Base-by-base conservation (phyloP, 768 basidiomycete species). In the Strobilomyces echinocephalus region DNA sequence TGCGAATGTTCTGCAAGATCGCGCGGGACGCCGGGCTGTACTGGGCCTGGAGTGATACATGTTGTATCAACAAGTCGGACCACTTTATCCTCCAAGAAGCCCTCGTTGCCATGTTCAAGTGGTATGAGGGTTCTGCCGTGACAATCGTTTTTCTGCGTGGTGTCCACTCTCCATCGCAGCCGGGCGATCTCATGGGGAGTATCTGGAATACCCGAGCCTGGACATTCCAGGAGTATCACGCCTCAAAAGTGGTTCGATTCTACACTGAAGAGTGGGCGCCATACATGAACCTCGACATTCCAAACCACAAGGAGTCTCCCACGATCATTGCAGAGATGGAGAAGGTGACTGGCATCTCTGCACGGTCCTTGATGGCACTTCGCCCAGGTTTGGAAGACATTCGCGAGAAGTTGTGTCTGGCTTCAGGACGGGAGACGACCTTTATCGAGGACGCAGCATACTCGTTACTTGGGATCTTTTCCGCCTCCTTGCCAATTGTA, bases 401-500 rank as follows among this genome's bases (percentile, higher is more conserved):
- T 20, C 42, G 50, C 3, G 50, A 52, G 5, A 58, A 52, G 40
- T 20, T 58, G 12, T 35, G 38, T 26, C 21, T 57, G 1, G 57
- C 59, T 26, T 59, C 59, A 1, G 8, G 0, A 21, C 54, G 58
- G 5, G 12, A 53, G 15, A 60, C 58, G 8, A 53, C 54, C 4
- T 31, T 18, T 5, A 14, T 36, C 7, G 59, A 60, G 34, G 59
- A 60, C 16, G 34, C 50, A 18, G 60, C 59, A 3, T 60, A 60
- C 31, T 57, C 52, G 0, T 11, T 60, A 1, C 49, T 60, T 8
- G 59, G 59, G 3, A 54, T 54, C 9, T 61, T 54, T 21, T 57
- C 59, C 1, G 6, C 20, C 2, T 12, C 46, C 20, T 35, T 60
- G 31, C 49, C 59, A 3, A 3, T 57, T 3, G 12, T 57, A 7